Base-by-base conservation (phyloP, 345 rosid species). In the Gossypium mustelinum region DNA sequence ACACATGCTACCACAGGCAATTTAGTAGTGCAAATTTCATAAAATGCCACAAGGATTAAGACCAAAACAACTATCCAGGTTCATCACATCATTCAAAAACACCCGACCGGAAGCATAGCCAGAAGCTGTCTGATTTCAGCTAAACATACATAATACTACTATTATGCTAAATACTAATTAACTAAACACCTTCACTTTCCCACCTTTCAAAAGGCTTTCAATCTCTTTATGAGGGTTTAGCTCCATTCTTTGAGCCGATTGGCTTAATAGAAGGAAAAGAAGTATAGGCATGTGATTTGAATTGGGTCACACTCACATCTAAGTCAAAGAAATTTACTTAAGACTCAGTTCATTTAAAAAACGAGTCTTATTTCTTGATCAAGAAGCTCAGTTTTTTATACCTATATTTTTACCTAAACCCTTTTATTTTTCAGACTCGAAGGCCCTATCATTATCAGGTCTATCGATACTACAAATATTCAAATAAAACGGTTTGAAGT, bases 151-250 rank as follows among this genome's bases (percentile, higher is more conserved):
- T 29, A 62, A 45, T 2, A 16, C 45, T 16, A 54, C 20, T n/a
- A 17, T 2, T n/a, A 55, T 50, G 22, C 9, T 45, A 55, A 3
- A n/a, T 12, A 29, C 22, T 41, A 41, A 41, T n/a, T n/a, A 64
- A 64, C 50, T 64, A 64, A 64, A 43, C 17, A 64, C 89, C 91
- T 74, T 73, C 18, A 83, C 87, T 73, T 86, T 82, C 52, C 79
- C 87, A 7, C 44, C 73, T 74, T 82, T 86, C 86, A 91, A 54
- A 55, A 88, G 74, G 25, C 1, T 73, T 76, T 83, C 81, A 0
- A 93, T 83, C 63, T 89, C 91, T 66, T 34, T 68, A 1, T 88
- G 94, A 78, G 93, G 94, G 73, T 84, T 86, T 74, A 89, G 70
- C 45, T 94, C 94, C 8, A 91, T 82, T 56, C 85, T 86, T 68